Conservation (phyloP, 176 grass and related monocot species). For the Musa itinerans region DNA sequence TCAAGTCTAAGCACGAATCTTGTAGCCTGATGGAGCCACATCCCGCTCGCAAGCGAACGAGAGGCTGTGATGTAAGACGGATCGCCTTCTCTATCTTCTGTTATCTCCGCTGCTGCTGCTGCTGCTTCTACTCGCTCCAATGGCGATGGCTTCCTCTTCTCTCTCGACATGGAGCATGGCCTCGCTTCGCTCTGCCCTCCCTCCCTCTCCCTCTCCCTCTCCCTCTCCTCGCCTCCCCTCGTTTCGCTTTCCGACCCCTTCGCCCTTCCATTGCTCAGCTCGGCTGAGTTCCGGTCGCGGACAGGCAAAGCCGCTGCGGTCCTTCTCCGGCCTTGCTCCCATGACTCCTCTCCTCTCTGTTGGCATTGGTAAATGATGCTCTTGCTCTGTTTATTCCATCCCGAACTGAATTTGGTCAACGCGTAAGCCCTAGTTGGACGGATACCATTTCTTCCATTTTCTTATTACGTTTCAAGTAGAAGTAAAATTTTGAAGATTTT, state of each 20-base stretch:
- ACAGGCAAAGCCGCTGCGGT: conserved; percentile 23
- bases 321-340: conserved; percentile 53
- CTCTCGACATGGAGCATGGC: conserved; percentile 54
- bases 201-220: conserved; percentile 10
- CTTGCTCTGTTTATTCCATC: not conserved
- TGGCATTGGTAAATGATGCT: conserved; percentile 27
- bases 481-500: too few species aligned
- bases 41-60: not conserved
- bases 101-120: not conserved
- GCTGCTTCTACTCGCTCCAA: conserved; percentile 9
- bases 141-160: conserved; percentile 47
- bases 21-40: too few species aligned
- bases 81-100: not conserved
- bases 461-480: not conserved
- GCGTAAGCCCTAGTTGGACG: not conserved
- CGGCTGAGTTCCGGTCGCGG: conserved; percentile 6
- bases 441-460: not conserved
- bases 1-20: too few species aligned
- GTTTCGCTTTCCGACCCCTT: not conserved
- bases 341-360: conserved; percentile 28
- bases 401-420: not conserved
- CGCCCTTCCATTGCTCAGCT: conserved; percentile 11
- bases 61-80: not conserved
- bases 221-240: conserved; percentile 6
- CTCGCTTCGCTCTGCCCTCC: conserved; percentile 39